Conservation (phyloP, 129 eudicot species). For the Saposhnikovia divaricata region DNA sequence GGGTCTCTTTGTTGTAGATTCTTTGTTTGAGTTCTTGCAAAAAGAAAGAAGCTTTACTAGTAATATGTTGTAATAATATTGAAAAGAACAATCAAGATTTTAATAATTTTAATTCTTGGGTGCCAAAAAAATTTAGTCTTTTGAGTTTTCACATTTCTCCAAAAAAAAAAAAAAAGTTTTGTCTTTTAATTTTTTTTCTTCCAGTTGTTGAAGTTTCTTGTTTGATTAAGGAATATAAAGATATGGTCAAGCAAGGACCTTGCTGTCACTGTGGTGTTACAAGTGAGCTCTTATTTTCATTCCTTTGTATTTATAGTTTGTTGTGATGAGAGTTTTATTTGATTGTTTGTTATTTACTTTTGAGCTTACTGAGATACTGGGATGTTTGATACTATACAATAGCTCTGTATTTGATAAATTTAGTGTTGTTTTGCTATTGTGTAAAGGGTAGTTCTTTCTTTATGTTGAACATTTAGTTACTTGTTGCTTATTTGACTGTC, state of each 20-base stretch:
- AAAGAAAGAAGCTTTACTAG: slow-evolving; percentile 29
- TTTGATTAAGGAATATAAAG: slow-evolving; percentile 17
- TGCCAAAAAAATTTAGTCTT: slow-evolving; percentile 14
- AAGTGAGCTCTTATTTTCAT: slow-evolving; percentile 64
- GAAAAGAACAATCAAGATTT: slow-evolving; percentile 20
- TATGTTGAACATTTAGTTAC: not conserved
- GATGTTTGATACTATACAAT: too few relatives aligned
- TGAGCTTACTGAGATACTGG: not conserved
- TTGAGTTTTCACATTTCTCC: slow-evolving; percentile 15
- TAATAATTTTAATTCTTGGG: not conserved
- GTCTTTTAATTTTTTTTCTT: slow-evolving; percentile 8
- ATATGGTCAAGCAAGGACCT: slow-evolving; percentile 83
- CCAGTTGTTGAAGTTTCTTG: slow-evolving; percentile 16
- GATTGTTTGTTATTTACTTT: not conserved
- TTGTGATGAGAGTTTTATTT: not conserved
- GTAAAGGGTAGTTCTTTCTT: not conserved
- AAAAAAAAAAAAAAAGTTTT: slow-evolving; percentile 9
- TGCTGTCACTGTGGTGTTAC: slow-evolving; percentile 99
- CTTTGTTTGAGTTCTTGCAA: slow-evolving; percentile 13
- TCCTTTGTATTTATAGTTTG: not conserved
- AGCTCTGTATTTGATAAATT: not conserved
- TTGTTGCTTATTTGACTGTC: not conserved
- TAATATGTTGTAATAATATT: slow-evolving; percentile 18
- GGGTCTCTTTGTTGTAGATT: slow-evolving; percentile 6
- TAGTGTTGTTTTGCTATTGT: not conserved